Evolutionary conservation across 2,329 filamentous ascomycete genomes (phyloP).

Genomic region (Ascomycota sp.): DNA sequence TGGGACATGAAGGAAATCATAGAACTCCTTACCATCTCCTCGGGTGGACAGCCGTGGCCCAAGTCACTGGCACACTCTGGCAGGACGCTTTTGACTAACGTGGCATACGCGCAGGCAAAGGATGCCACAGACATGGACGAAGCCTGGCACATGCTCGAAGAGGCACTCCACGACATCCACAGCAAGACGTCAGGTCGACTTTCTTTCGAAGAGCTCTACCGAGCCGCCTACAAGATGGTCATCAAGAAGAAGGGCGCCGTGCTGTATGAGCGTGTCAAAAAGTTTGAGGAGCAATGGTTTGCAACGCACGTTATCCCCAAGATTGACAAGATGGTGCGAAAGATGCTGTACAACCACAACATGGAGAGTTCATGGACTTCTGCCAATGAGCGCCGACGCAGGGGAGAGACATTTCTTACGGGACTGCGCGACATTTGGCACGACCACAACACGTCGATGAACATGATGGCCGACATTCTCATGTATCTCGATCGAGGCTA

Average conservation of each 20-base stretch:
- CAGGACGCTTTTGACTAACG: constrained; percentile 5
- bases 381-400: constrained; percentile 57
- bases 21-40: no score
- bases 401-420: constrained; percentile 66
- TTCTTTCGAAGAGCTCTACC: constrained; percentile 90
- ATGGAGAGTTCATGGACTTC: constrained; percentile 40
- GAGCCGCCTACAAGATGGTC: constrained; percentile 84
- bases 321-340: constrained; percentile 52
- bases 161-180: constrained; percentile 73
- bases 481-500: constrained; percentile 95
- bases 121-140: constrained; percentile 64
- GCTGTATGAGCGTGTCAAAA: constrained; percentile 61
- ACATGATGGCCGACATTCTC: constrained; percentile 87
- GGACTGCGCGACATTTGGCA: constrained; percentile 64
- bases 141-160: constrained; percentile 58
- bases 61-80: background rate
- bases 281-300: constrained; percentile 71
- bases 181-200: constrained; percentile 74
- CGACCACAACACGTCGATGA: constrained; percentile 81
- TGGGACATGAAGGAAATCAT: no score
- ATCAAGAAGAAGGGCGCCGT: constrained; percentile 67
- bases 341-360: constrained; percentile 40
- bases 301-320: constrained; percentile 47
- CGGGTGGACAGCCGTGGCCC: no score
- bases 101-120: constrained; percentile 9